Evolutionary conservation across 2,329 filamentous ascomycete genomes (phyloP).

Genomic region (Talaromyces sp.): DNA sequence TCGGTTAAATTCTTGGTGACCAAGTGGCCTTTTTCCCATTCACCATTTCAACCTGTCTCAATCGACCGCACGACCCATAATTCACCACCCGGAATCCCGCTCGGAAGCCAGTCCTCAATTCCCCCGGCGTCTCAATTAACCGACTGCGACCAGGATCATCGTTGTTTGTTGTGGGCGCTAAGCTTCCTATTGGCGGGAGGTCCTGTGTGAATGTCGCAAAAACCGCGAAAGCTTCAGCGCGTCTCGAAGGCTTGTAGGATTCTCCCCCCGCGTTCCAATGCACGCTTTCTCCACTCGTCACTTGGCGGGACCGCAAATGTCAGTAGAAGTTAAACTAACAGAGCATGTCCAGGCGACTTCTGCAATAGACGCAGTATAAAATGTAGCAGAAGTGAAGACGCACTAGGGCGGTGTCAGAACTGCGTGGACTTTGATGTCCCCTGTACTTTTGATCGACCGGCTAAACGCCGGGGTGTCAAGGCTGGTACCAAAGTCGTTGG

Average conservation of each 20-base stretch:
- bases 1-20: slow-evolving; percentile 4
- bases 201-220: slow-evolving; percentile 28
- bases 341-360: slow-evolving; percentile 45
- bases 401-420: slow-evolving; percentile 51
- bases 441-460: slow-evolving; percentile 54
- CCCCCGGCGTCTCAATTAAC: background rate
- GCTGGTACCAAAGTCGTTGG: slow-evolving; percentile 17
- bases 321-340: slow-evolving; percentile 18
- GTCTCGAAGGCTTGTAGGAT: slow-evolving; percentile 31
- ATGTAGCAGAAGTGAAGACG: slow-evolving; percentile 42
- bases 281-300: slow-evolving; percentile 13
- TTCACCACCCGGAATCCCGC: background rate
- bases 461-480: slow-evolving; percentile 42
- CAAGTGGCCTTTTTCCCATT: slow-evolving; percentile 11
- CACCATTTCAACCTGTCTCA: slow-evolving; percentile 3
- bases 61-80: background rate
- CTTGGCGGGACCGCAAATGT: slow-evolving; percentile 8
- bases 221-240: slow-evolving; percentile 31
- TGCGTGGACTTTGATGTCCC: slow-evolving; percentile 53
- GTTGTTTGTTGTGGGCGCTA: background rate
- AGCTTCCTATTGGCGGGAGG: slow-evolving; percentile 9
- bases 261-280: slow-evolving; percentile 1
- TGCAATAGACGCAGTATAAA: slow-evolving; percentile 54
- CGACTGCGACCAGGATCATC: background rate
- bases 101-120: slow-evolving; percentile 5